Conservation (phyloP, 169 alveolate genomes). For the Plasmodium sp. region DNA sequence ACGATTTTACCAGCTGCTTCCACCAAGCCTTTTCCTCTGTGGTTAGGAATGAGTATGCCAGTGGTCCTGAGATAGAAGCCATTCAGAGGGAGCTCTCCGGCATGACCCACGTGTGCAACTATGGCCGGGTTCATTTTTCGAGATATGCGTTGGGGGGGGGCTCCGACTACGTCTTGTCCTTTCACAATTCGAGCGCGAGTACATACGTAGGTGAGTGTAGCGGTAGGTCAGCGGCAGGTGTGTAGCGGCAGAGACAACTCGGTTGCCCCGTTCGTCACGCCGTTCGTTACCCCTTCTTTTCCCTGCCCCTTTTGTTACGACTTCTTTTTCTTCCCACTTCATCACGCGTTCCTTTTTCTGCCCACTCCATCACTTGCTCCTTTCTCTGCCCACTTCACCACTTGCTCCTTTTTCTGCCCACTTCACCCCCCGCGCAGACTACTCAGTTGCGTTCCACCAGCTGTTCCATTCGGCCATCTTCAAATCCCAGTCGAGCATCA, state of each 20-base stretch:
- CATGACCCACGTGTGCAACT: slow-evolving; percentile 24
- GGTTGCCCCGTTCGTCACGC: background rate
- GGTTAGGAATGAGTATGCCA: background rate
- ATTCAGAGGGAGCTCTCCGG: background rate
- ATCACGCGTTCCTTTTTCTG: too few species aligned
- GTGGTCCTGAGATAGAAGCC: background rate
- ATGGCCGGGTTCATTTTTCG: slow-evolving; percentile 5
- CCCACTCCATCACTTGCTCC: background rate
- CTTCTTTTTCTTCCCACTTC: too few species aligned
- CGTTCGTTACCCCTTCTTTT: too few species aligned
- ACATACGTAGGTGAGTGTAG: background rate
- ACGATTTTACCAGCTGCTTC: slow-evolving; percentile 9
- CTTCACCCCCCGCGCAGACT: slow-evolving; percentile 8
- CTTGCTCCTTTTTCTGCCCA: background rate
- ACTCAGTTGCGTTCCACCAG: slow-evolving; percentile 11
- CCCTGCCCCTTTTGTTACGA: too few species aligned
- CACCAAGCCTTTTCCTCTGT: background rate
- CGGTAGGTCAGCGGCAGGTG: background rate
- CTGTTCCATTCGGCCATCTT: slow-evolving; percentile 22
- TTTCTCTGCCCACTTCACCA: background rate
- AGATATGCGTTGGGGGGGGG: background rate
- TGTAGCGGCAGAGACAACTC: background rate
- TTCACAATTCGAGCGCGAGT: background rate
- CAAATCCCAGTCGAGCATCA: slow-evolving; percentile 1
- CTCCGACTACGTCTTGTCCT: background rate